Evolutionary conservation across 148 eudicot genomes (phyloP), one percentile per base, ranked within the genome.

Genomic region (Talinum fruticosum): DNA sequence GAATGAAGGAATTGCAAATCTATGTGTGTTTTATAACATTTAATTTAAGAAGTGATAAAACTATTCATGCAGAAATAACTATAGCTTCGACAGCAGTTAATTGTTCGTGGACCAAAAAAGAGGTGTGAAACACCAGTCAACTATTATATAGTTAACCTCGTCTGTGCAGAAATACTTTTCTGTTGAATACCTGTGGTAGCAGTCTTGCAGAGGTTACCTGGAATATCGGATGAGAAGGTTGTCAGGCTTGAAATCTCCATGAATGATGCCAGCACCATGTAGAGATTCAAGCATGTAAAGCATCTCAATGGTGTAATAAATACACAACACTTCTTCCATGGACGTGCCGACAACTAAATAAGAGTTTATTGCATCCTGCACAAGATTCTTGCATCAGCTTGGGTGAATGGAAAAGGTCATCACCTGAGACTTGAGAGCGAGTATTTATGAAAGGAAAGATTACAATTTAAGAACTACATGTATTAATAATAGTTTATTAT

Each of bases 221-320:
- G 97, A 80, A 86, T 90, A 84, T 34, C 97, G 93, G 72, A 91
- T 90, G 61, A 96, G 92, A 83, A 96, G 90, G 84, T 96, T 96
- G 81, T 96, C 99, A 77, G 99, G 99, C 87, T 96, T 93, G 86
- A 96, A 91, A 74, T 96, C 99, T 73, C 99, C 99, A 81, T 96
- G 99, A 75, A 93, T 83, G 75, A 96, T 90, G 79, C 83, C 85
- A 74, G 86, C 86, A 83, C 80, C 75, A 82, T 96, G 99, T 79
- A 96, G 84, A 75, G 83, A 86, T 82, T 96, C 98, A 64, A 96
- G 91, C 72, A 93, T 96, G 79, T 74, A 83, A 77, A 93, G 95
- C 97, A 96, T 88, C 90, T 96, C 98, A 69, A 89, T 96, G 71
- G 99, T 96, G 91, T 96, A 96, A 86, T 89, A 93, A 73, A 91